Base-by-base conservation (phyloP, 2,329 filamentous ascomycete species). In the Beauveria sp. region DNA sequence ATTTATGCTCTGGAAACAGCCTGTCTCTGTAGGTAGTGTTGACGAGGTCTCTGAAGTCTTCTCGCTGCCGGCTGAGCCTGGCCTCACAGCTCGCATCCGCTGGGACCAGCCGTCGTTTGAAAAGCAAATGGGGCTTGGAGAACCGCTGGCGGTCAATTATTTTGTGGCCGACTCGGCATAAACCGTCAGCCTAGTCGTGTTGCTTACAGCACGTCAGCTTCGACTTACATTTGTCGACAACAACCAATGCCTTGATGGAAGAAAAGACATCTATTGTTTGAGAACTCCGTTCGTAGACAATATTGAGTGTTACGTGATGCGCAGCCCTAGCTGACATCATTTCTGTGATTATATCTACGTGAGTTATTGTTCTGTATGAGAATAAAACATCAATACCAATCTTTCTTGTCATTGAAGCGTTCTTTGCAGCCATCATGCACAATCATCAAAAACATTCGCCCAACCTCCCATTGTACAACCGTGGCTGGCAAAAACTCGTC, bases 1-100 rank as follows among this genome's bases (percentile, higher is more conserved):
- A 4, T 82, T 81, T 65, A 72, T 80, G 62, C 66, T 82, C 24
- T 82, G 76, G 62, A 75, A 80, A 63, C 77, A 82, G 67, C 79
- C 79, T 0, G 30, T 26, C 12, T 48, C 22, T 2, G 14, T 61
- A 9, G 43, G 40, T 10, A 24, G 55, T 34, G 34, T 18, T 8
- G 55, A 58, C n/a, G 20, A 34, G 12, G 46, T 58, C 5, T 30
- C 20, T 9, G 9, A 9, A 20, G 26, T 20, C 6, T 26, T 59
- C 1, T 52, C 56, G 46, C 24, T 59, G 24, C 47, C 56, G 16
- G 47, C 37, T 1, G 56, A 51, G 47, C 56, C 56, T 16, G 37
- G 56, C 7, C 56, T 59, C 12, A n/a, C 47, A 0, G 56, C 56
- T 16, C 56, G 56, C 5, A 44, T 59, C n/a, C 56, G 56, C n/a